These are phyloP conservation scores for Aspergillus neotritici DNA, from an alignment of 2,329 filamentous ascomycete species.

Conservation along the genomic window DNA sequence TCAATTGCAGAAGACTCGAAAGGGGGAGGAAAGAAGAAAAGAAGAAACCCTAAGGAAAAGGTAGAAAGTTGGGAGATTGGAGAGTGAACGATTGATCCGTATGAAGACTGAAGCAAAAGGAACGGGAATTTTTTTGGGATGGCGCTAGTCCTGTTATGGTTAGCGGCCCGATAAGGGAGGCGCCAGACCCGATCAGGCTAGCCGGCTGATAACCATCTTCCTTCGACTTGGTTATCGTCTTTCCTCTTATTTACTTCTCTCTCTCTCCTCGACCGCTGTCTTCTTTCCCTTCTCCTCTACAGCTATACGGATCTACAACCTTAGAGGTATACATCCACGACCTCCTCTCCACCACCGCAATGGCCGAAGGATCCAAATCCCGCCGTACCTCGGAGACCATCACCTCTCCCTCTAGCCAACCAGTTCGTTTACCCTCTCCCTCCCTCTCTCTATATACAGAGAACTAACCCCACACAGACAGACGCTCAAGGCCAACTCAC, in stretches of 20 bases:
- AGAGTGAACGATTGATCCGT: too few species aligned
- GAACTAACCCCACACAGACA: constrained; percentile 11
- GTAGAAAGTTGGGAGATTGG: too few species aligned
- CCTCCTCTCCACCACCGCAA: constrained; percentile 6
- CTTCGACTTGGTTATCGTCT: constrained; percentile 20
- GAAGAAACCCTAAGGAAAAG: not conserved
- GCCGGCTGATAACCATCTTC: too few species aligned
- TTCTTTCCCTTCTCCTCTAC: too few species aligned
- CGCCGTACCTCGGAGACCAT: constrained; percentile 14
- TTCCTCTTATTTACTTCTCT: constrained; percentile 13
- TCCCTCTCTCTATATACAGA: not conserved
- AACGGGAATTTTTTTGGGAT: constrained; percentile 33
- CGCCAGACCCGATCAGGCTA: constrained; percentile 13
- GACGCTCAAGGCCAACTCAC: constrained; percentile 53
- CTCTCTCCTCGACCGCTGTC: too few species aligned
- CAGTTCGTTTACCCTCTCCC: constrained; percentile 9
- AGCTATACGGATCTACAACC: too few species aligned
- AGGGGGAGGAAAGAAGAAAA: constrained; percentile 7
- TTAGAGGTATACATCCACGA: too few species aligned
- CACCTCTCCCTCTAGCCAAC: constrained; percentile 13
- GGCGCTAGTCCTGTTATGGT: constrained; percentile 13
- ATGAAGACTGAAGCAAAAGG: constrained; percentile 9
- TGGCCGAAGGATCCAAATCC: constrained; percentile 18
- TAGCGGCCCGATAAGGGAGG: constrained; percentile 12
- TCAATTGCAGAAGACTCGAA: constrained; percentile 5